Base-by-base conservation (phyloP, 805 yeast genomes). In the Myxozyma neotropica region DNA sequence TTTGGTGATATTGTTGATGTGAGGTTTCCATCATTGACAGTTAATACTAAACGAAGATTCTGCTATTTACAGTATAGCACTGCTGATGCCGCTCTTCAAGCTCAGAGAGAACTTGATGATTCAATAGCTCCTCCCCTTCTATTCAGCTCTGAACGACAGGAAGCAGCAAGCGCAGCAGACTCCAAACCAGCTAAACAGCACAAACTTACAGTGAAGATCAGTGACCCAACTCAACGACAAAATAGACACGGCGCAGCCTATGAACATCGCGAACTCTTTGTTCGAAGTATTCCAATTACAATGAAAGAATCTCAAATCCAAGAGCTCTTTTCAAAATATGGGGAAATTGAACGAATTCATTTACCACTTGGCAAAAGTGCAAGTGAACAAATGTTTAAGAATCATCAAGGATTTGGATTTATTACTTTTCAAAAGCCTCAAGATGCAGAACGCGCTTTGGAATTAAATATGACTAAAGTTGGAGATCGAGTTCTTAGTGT, bases 361-460 rank as follows among this genome's bases (percentile, higher is more conserved):
- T 61, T 87, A 2, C 58, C 79, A 47, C 12, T 24, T 13, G 53
- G 53, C 5, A 36, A 36, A 23, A 23, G 8, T 4, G 8, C 19
- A 4, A 33, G 39, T 42, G 70, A 71, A 6, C 65, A 57, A 40
- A 50, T 57, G 2, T 59, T 72, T 33, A 68, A 74, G 6, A 63
- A 68, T 15, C 80, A 84, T 67, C 83, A 82, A 47, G 92, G 93
- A 0, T 85, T 79, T 70, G 96, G 86, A 0, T 87, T 88, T 68
- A 73, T 88, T 0, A 75, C 81, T 0, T 87, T 83, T 65, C 58
- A 68, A 1, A 71, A 72, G 0, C 69, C 71, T 7, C 77, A 75
- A 0, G 79, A 77, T 2, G 88, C 90, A 0, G 67, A 72, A 0
- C 69, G 69, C 2, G 84, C 89, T 0, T 63, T 84, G 12, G 68